Percentiles rank a stretch among this genome's conserved stretches.
Conservation (phyloP, 768 basidiomycete genomes). For the Pleurotus ostreatus region DNA sequence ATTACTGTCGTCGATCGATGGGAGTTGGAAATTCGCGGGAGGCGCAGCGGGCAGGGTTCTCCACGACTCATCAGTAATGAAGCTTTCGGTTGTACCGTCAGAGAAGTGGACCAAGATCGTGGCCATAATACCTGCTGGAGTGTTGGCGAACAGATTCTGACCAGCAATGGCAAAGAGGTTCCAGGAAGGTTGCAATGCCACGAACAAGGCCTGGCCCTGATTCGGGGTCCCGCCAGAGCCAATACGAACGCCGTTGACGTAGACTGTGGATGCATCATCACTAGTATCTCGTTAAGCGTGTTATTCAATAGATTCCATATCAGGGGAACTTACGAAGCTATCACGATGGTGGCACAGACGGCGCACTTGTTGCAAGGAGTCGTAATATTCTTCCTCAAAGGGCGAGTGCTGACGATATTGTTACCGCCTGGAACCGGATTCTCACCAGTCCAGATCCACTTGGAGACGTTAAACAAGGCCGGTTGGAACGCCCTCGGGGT, state of each 20-base stretch:
- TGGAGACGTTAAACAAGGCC: neutral
- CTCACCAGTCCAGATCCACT: slow-evolving; percentile 6
- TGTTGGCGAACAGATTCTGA: neutral
- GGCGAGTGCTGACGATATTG: neutral
- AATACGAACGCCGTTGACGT: neutral
- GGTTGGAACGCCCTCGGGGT: neutral
- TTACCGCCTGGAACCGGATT: neutral
- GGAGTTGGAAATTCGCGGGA: slow-evolving; percentile 13
- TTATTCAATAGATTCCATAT: neutral
- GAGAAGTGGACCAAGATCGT: slow-evolving; percentile 1
- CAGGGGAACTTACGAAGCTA: neutral
- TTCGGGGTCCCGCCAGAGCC: too few species aligned
- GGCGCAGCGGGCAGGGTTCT: neutral
- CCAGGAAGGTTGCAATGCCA: neutral
- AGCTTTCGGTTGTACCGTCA: neutral
- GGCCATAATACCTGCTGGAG: neutral
- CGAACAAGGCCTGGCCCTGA: too few species aligned
- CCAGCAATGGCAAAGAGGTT: slow-evolving; percentile 1
- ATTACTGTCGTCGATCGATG: slow-evolving; percentile 17
- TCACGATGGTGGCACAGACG: neutral
- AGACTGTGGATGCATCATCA: neutral
- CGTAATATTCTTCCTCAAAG: neutral
- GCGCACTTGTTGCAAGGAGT: neutral
- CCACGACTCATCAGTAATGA: slow-evolving; percentile 4
- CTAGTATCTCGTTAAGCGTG: neutral